Evolutionary conservation across 164 flowering plant species (phyloP), one percentile per base, ranked within the genome.

Genomic region (Santalum album): DNA sequence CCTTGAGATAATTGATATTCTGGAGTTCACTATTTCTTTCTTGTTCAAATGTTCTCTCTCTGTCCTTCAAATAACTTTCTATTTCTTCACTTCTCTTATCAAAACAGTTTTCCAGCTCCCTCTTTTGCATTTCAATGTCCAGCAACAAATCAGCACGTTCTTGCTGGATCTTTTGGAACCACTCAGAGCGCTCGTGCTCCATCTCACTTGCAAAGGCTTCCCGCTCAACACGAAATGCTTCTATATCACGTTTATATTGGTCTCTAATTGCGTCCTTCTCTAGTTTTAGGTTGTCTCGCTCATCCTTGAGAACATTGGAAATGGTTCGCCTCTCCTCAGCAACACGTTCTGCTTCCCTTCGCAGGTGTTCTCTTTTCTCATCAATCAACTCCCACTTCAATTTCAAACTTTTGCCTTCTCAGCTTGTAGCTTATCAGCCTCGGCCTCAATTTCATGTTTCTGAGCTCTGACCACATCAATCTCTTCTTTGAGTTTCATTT

Each of bases 331-430:
- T 78, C 70, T 87, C 90, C 58, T 74, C 75, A 40, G 75, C 78
- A 57, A 94, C 55, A 45, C 58, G 67, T 47, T 75, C 85, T 25
- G 81, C 86, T 76, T 87, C 89, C 69, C 54, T 75, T 19, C 53
- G 71, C 18, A 87, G 58, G 44, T 84, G 89, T 62, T 71, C 78
- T 60, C 86, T 82, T 73, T 90, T 87, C 68, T 85, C 99, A 71
- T 90, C 99, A 58, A 94, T 78, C 20, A 64, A 29, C 55, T 90
- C 92, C 97, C 97, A 94, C 59, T 94, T n/a, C 95, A 54, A 74
- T 57, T 69, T 94, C 97, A 65, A 94, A 86, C 50, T 87, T 86
- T n/a, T 14, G 82, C 84, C 66, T 87, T 90, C 71, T 90, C 90
- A n/a, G 69, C 68, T 65, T 74, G 71, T 72, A 94, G 51, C 54